Percentiles rank a stretch among this genome's conserved stretches.
Conservation (phyloP, 768 basidiomycete genomes). For the Russula brevipes region DNA sequence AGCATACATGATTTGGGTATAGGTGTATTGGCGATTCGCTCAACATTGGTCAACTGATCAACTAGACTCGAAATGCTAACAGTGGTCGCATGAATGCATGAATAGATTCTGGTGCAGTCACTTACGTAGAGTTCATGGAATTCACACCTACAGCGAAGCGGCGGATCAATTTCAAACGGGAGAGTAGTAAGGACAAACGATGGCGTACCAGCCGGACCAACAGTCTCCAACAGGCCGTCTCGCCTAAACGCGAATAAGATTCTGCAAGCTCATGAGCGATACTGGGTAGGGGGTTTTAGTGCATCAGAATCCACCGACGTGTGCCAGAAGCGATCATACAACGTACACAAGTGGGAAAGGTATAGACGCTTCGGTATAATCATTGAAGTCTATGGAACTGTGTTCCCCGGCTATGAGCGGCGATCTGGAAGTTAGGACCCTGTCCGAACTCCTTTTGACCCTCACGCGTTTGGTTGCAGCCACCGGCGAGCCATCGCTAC, state of each 20-base stretch:
- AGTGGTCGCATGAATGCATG: neutral
- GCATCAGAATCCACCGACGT: neutral
- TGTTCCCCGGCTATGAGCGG: slow-evolving; percentile 58
- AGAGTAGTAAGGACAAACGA: neutral
- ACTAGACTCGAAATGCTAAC: slow-evolving; percentile 72
- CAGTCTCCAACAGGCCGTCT: slow-evolving; percentile 79
- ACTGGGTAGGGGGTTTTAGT: slow-evolving; percentile 34
- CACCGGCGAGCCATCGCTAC: neutral
- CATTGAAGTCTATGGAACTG: slow-evolving; percentile 55
- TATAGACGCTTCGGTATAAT: slow-evolving; percentile 43
- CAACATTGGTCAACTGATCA: slow-evolving; percentile 81
- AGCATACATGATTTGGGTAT: slow-evolving; percentile 69
- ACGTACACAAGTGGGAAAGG: slow-evolving; percentile 77
- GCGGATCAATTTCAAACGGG: slow-evolving; percentile 1
- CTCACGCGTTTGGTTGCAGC: slow-evolving; percentile 53
- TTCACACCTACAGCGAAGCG: slow-evolving; percentile 54
- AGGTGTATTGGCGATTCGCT: slow-evolving; percentile 85
- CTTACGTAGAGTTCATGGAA: slow-evolving; percentile 62
- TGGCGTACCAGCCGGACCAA: slow-evolving; percentile 75
- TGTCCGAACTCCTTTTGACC: slow-evolving; percentile 65
- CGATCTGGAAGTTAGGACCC: slow-evolving; percentile 43
- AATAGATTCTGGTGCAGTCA: slow-evolving; percentile 23
- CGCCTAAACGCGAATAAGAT: slow-evolving; percentile 68
- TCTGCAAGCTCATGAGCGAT: slow-evolving; percentile 78
- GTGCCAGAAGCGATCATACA: slow-evolving; percentile 28